These are phyloP conservation scores for Aristolochia fimbriata DNA, from an alignment of 164 flowering plant genomes.

Conservation along the genomic window DNA sequence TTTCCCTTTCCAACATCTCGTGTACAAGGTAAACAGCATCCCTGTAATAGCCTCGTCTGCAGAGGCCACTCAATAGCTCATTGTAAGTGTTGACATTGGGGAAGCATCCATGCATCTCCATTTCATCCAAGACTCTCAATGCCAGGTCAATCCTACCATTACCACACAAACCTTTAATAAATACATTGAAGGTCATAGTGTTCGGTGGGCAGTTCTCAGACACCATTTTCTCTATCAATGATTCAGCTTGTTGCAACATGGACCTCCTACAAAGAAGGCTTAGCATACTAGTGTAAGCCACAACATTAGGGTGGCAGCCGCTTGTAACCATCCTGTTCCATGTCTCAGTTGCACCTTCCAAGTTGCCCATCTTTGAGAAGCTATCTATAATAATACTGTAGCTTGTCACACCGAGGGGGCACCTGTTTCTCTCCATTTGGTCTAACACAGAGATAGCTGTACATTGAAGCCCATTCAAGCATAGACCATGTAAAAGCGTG, in stretches of 20 bases:
- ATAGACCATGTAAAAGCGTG: slow-evolving; percentile 10
- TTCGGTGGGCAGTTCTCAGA: slow-evolving; percentile 52
- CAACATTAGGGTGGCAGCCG: slow-evolving; percentile 73
- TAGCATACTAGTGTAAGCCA: slow-evolving; percentile 71
- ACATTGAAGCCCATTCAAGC: too few species aligned
- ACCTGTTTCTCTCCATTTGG: too few species aligned
- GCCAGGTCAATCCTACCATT: slow-evolving; percentile 49
- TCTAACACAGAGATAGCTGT: slow-evolving; percentile 1
- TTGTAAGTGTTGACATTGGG: slow-evolving; percentile 62
- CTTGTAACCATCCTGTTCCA: slow-evolving; percentile 68
- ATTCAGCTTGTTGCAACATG: slow-evolving; percentile 53
- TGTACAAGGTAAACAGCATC: slow-evolving; percentile 34
- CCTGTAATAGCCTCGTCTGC: slow-evolving; percentile 21
- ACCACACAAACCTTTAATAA: slow-evolving; percentile 61
- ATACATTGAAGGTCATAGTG: slow-evolving; percentile 47
- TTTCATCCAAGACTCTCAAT: slow-evolving; percentile 35
- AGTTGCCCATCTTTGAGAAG: too few species aligned
- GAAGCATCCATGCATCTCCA: slow-evolving; percentile 41
- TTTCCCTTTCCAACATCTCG: slow-evolving; percentile 40
- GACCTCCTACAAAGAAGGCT: slow-evolving; percentile 51
- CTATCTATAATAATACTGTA: too few species aligned
- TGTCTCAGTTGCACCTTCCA: slow-evolving; percentile 6
- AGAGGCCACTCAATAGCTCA: slow-evolving; percentile 57
- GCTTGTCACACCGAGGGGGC: too few species aligned
- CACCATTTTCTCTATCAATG: slow-evolving; percentile 49